Evolutionary conservation across 2,329 filamentous ascomycete genomes (phyloP), one percentile per base, ranked within the genome.

Genomic region (Paracoccidioides brasiliensis): DNA sequence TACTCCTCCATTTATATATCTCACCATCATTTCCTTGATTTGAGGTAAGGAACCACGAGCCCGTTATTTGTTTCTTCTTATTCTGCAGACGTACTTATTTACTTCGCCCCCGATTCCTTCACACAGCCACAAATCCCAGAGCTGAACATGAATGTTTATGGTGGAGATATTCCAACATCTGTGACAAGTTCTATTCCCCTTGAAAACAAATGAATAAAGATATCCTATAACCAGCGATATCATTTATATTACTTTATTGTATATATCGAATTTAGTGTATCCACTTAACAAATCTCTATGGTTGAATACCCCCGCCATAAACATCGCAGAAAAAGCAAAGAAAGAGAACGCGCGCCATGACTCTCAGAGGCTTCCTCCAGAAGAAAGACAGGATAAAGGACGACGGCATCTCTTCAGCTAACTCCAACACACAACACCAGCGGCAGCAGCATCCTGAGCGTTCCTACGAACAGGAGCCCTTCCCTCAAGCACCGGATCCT

Each of bases 351-450:
- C 52, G n/a, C 61, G 63, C 56, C n/a, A 84, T 84, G 79, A 74
- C 80, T 58, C 70, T 85, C 58, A 78, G 76, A 65, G 77, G 82
- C 62, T 68, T 85, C 33, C 71, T 86, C 56, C 82, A 79, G 67
- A 84, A 82, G 72, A 82, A 81, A 64, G 78, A 81, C 42, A 80
- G 75, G 63, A 69, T 78, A 53, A 22, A 55, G 30, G 51, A 55
- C 42, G 67, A 70, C 30, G 62, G 41, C 32, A 12, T 30, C 22
- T 7, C 38, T 38, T 49, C 15, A 49, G 50, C 10, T 14, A 32
- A 14, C 43, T 33, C 56, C 63, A 44, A 58, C 58, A 7, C 22
- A 55, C 59, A 51, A 40, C 42, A 56, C 56, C 46, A 43, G 53
- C 54, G 40, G 40, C 53, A 40, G 40, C 33, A 22, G 12, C 56